Percentiles rank a stretch among this genome's conserved stretches.
Evolutionary conservation across 768 basidiomycete genomes (phyloP).

Genomic region (Naganishia vishniacii): DNA sequence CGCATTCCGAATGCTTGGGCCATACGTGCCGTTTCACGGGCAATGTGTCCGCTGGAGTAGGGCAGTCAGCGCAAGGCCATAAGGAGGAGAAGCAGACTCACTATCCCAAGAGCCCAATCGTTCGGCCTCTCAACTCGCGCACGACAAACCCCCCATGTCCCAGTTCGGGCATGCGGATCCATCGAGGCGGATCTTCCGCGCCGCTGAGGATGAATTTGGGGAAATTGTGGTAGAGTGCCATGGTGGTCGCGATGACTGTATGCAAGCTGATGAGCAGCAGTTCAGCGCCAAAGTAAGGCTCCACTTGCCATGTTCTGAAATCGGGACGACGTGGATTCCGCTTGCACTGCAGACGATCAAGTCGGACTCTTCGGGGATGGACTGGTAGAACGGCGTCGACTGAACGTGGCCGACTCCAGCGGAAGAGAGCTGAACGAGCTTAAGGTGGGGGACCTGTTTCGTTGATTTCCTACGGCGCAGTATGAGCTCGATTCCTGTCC

Average conservation of each 20-base stretch:
- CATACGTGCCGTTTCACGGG: constrained; percentile 31
- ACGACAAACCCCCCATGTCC: constrained; percentile 19
- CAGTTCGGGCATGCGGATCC: constrained; percentile 6
- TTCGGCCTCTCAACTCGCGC: constrained; percentile 28
- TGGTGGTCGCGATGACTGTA: constrained; percentile 28
- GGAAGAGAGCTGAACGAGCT: constrained; percentile 28
- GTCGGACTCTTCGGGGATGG: constrained; percentile 11
- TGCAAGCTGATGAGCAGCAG: not conserved
- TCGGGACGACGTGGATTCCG: constrained; percentile 31
- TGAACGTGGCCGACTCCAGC: constrained; percentile 29
- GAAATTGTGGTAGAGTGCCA: constrained; percentile 28
- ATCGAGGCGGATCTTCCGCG: not conserved
- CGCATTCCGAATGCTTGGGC: constrained; percentile 30
- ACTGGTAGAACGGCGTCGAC: constrained; percentile 14
- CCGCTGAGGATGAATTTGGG: constrained; percentile 27
- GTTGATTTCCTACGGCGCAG: constrained; percentile 21
- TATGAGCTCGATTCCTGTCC: not conserved
- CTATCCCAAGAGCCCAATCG: constrained; percentile 31
- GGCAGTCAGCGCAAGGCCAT: too few species aligned
- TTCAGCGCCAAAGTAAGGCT: not conserved
- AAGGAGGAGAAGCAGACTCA: not conserved
- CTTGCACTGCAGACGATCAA: constrained; percentile 27
- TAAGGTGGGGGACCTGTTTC: constrained; percentile 27
- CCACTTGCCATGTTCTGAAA: constrained; percentile 17
- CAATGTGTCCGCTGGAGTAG: constrained; percentile 29